Base-by-base conservation (phyloP, 257 asterid genomes). In the Striga asiatica region DNA sequence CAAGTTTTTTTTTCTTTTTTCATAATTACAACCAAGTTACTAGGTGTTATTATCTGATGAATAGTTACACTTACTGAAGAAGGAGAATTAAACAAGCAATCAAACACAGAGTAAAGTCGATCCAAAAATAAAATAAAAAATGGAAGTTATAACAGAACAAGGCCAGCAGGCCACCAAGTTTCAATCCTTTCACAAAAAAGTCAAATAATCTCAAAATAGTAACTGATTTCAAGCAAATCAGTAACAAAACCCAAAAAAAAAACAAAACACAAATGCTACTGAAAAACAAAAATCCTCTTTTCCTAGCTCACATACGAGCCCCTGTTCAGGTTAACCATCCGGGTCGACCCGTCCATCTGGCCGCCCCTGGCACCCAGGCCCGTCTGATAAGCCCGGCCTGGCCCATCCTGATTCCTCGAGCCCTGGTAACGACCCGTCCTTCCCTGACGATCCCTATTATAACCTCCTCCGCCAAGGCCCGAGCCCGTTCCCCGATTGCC, bases 321-420 rank as follows among this genome's bases (percentile, higher is more conserved):
- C 98, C 94, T 74, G 80, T 76, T 91, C 16, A 91, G 95, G 66
- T 66, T 91, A 25, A 91, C 97, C 97, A 89, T 83, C 21, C 96
- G 74, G 12, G 76, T 69, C 0, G 89, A 81, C 0, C 73, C 66
- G 64, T 88, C 96, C 64, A 60, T 69, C 46, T 83, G 94, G 34
- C 73, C 73, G 10, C 80, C 89, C 67, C 91, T 70, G 7, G 73
- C 62, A 25, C 74, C 39, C 7, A 83, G 76, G 63, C 83, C 81
- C 3, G 68, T 11, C 45, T 78, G 82, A 60, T 75, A 78, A 14
- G 41, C 41, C 52, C 91, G 62, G 11, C 88, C 85, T 0, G 56
- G 16, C 48, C 91, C 86, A 43, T 74, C 80, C 18, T 65, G 76
- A 60, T 55, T 41, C 35, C 80, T 42, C 0, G 80, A 62, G 45